These are phyloP conservation scores for Casuarina equisetifolia DNA, from an alignment of 306 rosid species.

Conservation along the genomic window DNA sequence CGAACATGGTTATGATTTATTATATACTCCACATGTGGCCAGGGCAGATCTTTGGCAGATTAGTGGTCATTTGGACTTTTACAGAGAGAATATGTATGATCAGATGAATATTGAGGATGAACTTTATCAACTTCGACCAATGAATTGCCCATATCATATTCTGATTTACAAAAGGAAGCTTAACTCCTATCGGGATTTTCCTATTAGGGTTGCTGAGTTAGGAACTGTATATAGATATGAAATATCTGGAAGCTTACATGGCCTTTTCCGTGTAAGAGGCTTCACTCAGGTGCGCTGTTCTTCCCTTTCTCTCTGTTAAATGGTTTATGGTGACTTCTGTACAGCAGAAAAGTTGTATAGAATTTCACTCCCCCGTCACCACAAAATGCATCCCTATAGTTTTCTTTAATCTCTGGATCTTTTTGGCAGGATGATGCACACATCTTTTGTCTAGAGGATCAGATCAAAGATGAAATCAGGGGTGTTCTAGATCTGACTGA, in stretches of 20 bases:
- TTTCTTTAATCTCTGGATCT: slow-evolving; percentile 28
- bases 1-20: slow-evolving; percentile 77
- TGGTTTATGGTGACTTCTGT: neutral
- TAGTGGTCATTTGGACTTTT: slow-evolving; percentile 96
- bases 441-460: slow-evolving; percentile 90
- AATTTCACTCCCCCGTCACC: slow-evolving; percentile 9
- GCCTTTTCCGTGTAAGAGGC: slow-evolving; percentile 96
- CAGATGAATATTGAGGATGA: slow-evolving; percentile 91
- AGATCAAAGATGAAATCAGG: slow-evolving; percentile 89
- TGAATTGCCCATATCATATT: slow-evolving; percentile 99
- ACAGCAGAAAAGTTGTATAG: slow-evolving; percentile 6
- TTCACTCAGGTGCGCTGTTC: slow-evolving; percentile 74
- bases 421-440: slow-evolving; percentile 94
- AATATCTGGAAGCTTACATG: slow-evolving; percentile 93
- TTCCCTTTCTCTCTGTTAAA: neutral
- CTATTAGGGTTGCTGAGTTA: slow-evolving; percentile 85
- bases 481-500: slow-evolving; percentile 96
- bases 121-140: slow-evolving; percentile 93
- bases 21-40: slow-evolving; percentile 96
- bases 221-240: slow-evolving; percentile 98
- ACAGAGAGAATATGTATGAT: slow-evolving; percentile 88
- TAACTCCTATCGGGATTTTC: slow-evolving; percentile 89
- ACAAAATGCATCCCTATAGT: slow-evolving; percentile 10
- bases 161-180: slow-evolving; percentile 84
- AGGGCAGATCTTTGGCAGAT: slow-evolving; percentile 97